These are phyloP conservation scores for Vanrija sp. DNA, from an alignment of 1,284 basidiomycete species.

Conservation along the genomic window DNA sequence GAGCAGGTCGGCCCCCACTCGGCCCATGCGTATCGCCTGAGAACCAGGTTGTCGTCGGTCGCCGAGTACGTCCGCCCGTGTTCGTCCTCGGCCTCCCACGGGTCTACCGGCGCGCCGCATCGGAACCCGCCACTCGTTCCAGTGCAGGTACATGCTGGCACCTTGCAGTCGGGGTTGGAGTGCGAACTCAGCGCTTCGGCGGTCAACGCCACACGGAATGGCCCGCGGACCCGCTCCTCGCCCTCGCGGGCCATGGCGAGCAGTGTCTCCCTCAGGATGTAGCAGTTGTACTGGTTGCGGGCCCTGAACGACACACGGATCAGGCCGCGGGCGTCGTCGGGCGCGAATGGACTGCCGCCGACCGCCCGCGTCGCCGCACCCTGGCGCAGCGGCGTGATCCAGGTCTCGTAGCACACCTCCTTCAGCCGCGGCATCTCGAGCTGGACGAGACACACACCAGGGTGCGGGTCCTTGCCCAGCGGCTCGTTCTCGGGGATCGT, in stretches of 20 bases:
- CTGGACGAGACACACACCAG: background rate
- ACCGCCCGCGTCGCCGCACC: background rate
- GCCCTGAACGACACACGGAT: background rate
- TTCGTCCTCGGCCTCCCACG: background rate
- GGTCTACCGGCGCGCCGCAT: background rate
- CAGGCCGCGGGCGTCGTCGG: background rate
- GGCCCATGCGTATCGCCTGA: background rate
- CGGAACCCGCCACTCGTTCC: background rate
- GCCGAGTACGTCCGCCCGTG: background rate
- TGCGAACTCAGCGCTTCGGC: background rate
- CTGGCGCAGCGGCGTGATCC: background rate
- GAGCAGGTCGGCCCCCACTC: background rate
- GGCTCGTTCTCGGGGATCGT: background rate
- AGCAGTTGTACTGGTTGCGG: background rate
- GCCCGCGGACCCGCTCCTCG: background rate
- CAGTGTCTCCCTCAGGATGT: background rate
- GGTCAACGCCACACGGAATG: background rate
- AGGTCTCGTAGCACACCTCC: background rate
- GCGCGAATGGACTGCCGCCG: background rate
- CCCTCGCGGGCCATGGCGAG: background rate
- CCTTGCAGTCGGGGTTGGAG: background rate
- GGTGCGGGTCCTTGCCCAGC: background rate
- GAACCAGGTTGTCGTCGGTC: background rate
- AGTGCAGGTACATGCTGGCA: background rate
- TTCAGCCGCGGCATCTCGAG: background rate